Conservation (phyloP, 2,329 filamentous ascomycete genomes). For the Rhynchosporium agropyri region DNA sequence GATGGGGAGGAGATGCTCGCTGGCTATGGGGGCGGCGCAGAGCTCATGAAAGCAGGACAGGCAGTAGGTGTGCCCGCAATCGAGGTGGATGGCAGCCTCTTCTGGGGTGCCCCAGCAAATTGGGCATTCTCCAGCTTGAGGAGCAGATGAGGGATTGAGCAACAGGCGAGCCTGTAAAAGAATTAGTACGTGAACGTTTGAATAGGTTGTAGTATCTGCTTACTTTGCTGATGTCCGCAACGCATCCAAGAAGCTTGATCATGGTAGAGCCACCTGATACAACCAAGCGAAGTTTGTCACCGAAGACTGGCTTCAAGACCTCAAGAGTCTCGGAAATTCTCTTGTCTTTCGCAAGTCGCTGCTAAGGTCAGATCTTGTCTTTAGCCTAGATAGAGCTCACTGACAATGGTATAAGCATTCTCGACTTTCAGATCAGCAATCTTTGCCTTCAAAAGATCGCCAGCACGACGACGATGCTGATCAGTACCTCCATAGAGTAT, state of each 20-base stretch:
- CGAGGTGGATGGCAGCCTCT: background rate
- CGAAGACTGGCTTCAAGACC: background rate
- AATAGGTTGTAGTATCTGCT: background rate
- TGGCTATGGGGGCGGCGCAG: background rate
- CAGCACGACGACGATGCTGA: background rate
- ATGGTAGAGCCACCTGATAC: background rate
- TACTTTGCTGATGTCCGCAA: background rate
- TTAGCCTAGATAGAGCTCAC: background rate
- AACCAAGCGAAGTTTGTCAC: background rate
- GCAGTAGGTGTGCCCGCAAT: slow-evolving; percentile 11
- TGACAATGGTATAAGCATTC: background rate
- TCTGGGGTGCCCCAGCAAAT: slow-evolving; percentile 1
- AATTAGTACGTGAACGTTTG: background rate
- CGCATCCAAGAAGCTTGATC: background rate
- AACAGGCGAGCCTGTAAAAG: background rate
- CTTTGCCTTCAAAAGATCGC: background rate
- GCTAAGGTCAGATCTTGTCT: background rate
- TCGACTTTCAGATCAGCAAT: background rate
- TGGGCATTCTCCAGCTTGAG: background rate
- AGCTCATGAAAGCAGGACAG: background rate
- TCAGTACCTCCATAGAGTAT: background rate
- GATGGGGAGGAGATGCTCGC: background rate
- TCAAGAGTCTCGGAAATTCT: background rate
- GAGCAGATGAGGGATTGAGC: background rate
- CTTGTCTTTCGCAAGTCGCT: background rate